Evolutionary conservation across 176 grass and related monocot genomes (phyloP).

Genomic region (Cenchrus purpureus): DNA sequence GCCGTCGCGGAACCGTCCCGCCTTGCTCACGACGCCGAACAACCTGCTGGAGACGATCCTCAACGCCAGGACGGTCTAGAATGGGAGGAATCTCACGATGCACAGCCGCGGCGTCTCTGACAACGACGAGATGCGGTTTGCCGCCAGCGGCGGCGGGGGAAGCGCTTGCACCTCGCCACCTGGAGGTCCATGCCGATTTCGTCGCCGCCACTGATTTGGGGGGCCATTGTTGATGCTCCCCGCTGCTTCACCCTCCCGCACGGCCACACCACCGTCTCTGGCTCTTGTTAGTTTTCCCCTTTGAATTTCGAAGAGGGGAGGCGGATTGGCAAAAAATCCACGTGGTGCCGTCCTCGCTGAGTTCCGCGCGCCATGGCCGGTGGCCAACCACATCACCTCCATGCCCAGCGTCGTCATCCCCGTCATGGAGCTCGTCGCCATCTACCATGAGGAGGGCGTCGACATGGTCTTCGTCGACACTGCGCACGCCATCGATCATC

Average conservation of each 20-base stretch:
- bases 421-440: constrained; percentile 75
- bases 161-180: background rate
- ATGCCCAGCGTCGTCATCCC: constrained; percentile 89
- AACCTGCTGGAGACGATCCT: constrained; percentile 36
- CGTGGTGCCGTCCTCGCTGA: constrained; percentile 48
- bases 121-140: constrained; percentile 44
- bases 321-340: background rate
- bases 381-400: constrained; percentile 77
- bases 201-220: background rate
- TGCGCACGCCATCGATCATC: constrained; percentile 78
- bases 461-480: constrained; percentile 88
- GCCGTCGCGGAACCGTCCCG: constrained; percentile 32
- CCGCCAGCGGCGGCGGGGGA: background rate
- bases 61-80: constrained; percentile 43
- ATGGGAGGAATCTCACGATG: constrained; percentile 56
- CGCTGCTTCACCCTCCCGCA: background rate
- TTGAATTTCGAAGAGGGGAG: background rate
- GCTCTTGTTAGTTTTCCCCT: background rate
- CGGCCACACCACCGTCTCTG: no score
- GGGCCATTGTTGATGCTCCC: background rate
- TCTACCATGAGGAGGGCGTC: constrained; percentile 83
- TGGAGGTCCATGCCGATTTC: background rate
- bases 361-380: constrained; percentile 53
- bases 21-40: background rate
- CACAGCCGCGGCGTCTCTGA: constrained; percentile 29